Evolutionary conservation across 257 asterid species (phyloP).

Genomic region (Gynochthodes officinalis): DNA sequence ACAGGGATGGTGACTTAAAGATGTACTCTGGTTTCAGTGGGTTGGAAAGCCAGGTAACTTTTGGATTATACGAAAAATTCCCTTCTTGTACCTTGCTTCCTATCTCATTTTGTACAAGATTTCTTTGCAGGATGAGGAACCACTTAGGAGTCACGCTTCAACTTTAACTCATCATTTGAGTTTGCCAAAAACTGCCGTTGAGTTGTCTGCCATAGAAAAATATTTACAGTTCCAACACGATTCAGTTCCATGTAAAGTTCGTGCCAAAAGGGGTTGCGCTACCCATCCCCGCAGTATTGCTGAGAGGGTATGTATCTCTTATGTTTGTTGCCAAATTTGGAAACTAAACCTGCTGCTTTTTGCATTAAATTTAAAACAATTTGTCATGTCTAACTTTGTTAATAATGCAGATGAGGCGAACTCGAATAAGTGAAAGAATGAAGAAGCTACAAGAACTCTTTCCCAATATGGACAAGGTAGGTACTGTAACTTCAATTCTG

Average conservation of each 20-base stretch:
- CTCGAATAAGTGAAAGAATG: constrained; percentile 79
- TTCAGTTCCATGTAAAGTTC: constrained; percentile 62
- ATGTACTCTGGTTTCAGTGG: constrained; percentile 48
- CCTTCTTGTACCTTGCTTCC: background rate
- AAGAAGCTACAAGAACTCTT: constrained; percentile 86
- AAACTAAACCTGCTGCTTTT: background rate
- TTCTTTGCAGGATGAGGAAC: constrained; percentile 42
- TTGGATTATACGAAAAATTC: background rate
- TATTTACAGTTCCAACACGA: constrained; percentile 66
- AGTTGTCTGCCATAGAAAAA: constrained; percentile 53
- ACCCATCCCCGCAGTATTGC: constrained; percentile 96
- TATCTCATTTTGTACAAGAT: constrained; percentile 12
- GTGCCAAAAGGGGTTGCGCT: constrained; percentile 90
- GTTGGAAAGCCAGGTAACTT: constrained; percentile 45
- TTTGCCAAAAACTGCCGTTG: constrained; percentile 62
- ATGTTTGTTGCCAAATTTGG: background rate
- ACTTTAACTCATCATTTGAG: constrained; percentile 75
- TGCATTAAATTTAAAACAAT: too few species aligned
- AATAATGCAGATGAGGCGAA: constrained; percentile 55
- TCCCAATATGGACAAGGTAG: constrained; percentile 87
- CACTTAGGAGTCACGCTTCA: constrained; percentile 31
- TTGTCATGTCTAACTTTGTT: background rate
- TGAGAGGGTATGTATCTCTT: constrained; percentile 59
- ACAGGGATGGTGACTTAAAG: constrained; percentile 54
- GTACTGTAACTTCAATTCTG: background rate